Percentiles rank a stretch among this genome's conserved stretches.
Conservation (phyloP, 1,284 basidiomycete genomes). For the Cystobasidium pallidum region DNA sequence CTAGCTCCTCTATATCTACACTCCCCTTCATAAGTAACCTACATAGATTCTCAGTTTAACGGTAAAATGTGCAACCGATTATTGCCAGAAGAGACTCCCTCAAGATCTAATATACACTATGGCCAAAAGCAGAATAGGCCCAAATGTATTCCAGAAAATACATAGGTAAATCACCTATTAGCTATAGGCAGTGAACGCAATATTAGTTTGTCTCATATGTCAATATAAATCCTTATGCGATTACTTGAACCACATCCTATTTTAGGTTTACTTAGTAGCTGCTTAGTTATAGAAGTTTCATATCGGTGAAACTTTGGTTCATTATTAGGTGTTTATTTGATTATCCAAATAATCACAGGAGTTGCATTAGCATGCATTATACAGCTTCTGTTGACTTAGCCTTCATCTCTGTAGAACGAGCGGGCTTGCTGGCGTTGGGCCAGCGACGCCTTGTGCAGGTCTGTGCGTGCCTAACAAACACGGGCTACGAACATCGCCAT, state of each 20-base stretch:
- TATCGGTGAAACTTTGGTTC: constrained; percentile 58
- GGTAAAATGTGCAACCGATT: constrained; percentile 47
- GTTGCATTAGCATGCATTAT: constrained; percentile 57
- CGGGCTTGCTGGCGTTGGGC: too few relatives aligned
- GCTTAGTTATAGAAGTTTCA: constrained; percentile 56
- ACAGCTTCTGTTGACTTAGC: constrained; percentile 55
- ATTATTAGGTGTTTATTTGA: constrained; percentile 56
- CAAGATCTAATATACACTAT: constrained; percentile 23
- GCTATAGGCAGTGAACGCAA: constrained; percentile 30
- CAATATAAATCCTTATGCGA: constrained; percentile 50
- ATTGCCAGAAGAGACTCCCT: constrained; percentile 44
- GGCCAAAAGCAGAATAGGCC: too few relatives aligned
- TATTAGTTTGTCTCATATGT: constrained; percentile 34
- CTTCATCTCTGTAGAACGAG: constrained; percentile 55
- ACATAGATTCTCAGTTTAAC: constrained; percentile 48
- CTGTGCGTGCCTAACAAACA: too few relatives aligned
- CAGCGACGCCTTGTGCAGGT: too few relatives aligned
- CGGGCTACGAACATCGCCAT: too few relatives aligned
- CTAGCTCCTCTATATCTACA: constrained; percentile 38
- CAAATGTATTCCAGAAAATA: too few relatives aligned
- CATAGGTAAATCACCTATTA: too few relatives aligned
- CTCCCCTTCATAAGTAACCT: constrained; percentile 10
- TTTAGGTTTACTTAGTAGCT: constrained; percentile 55
- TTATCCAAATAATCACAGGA: constrained; percentile 56
- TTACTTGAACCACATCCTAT: constrained; percentile 55